A percentile compares a stretch with the other conserved stretches of the same genome.
Evolutionary conservation across 108 stramenopile genomes (phyloP).

Genomic region (Pseudonitzschia multiseries): DNA sequence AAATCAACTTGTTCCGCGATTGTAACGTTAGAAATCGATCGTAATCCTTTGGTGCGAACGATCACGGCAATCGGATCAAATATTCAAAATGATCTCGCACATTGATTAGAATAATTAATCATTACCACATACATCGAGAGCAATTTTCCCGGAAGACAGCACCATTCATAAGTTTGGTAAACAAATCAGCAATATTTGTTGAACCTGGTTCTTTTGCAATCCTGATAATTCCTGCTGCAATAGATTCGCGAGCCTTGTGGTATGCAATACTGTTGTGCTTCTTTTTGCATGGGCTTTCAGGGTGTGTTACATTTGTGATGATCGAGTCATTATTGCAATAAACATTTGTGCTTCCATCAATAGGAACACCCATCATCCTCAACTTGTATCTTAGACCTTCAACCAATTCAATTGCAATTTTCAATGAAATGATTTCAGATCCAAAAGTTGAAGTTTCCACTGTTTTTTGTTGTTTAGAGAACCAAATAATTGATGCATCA

Average conservation of each 20-base stretch:
- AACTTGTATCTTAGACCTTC: constrained; percentile 55
- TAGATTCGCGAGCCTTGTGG: constrained; percentile 39
- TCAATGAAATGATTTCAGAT: constrained; percentile 47
- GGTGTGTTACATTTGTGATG: constrained; percentile 33
- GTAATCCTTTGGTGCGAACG: too few species aligned
- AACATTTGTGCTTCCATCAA: constrained; percentile 29
- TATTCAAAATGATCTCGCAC: too few species aligned
- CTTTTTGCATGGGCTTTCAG: constrained; percentile 57
- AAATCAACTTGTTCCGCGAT: too few species aligned
- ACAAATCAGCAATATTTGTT: constrained; percentile 35
- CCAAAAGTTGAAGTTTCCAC: constrained; percentile 63
- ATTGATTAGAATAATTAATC: too few species aligned
- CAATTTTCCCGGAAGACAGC: not conserved
- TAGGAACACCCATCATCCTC: constrained; percentile 53
- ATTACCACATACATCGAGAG: not conserved
- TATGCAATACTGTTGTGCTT: constrained; percentile 48
- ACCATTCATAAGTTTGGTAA: constrained; percentile 38
- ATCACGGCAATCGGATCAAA: too few species aligned
- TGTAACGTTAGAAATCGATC: too few species aligned
- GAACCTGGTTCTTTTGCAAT: constrained; percentile 36
- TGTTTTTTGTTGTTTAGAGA: constrained; percentile 53
- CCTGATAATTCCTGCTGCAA: constrained; percentile 29
- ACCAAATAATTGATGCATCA: constrained; percentile 47
- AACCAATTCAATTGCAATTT: constrained; percentile 4
- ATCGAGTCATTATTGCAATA: constrained; percentile 36